These are phyloP conservation scores for Cyclostephanos tholiformis DNA, from an alignment of 108 stramenopile genomes.

Conservation along the genomic window DNA sequence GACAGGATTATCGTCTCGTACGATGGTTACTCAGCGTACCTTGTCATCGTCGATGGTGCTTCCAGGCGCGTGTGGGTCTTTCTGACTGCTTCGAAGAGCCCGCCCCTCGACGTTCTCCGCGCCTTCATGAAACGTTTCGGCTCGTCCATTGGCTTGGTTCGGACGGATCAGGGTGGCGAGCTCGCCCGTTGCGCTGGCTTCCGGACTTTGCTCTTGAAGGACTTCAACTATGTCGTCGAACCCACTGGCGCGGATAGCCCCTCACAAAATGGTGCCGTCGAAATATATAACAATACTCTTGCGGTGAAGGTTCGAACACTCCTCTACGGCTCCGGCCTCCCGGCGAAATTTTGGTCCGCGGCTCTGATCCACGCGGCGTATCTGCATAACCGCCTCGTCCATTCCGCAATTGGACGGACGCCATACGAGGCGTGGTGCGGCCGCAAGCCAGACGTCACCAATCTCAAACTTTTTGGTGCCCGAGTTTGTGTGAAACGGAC, in stretches of 20 bases:
- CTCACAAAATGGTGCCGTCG: background rate
- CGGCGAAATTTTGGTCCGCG: background rate
- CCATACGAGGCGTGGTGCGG: too few species aligned
- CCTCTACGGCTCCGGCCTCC: background rate
- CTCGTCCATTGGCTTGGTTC: background rate
- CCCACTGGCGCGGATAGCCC: background rate
- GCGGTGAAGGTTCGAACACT: background rate
- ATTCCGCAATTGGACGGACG: background rate
- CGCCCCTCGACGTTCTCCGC: background rate
- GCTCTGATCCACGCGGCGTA: background rate
- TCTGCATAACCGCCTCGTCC: background rate
- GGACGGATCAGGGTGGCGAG: background rate
- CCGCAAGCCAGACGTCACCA: too few species aligned
- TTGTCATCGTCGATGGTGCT: background rate
- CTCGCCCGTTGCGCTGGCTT: background rate
- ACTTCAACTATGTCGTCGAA: background rate
- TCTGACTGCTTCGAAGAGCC: background rate
- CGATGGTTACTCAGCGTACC: background rate
- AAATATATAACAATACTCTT: background rate
- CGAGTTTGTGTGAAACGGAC: too few species aligned
- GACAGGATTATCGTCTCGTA: background rate
- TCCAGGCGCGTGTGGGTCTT: background rate
- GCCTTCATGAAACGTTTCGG: background rate
- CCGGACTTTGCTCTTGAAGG: background rate
- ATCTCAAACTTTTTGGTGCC: too few species aligned